These are phyloP conservation scores for Colletotrichum horii DNA, from an alignment of 2,329 filamentous ascomycete genomes.

Conservation along the genomic window DNA sequence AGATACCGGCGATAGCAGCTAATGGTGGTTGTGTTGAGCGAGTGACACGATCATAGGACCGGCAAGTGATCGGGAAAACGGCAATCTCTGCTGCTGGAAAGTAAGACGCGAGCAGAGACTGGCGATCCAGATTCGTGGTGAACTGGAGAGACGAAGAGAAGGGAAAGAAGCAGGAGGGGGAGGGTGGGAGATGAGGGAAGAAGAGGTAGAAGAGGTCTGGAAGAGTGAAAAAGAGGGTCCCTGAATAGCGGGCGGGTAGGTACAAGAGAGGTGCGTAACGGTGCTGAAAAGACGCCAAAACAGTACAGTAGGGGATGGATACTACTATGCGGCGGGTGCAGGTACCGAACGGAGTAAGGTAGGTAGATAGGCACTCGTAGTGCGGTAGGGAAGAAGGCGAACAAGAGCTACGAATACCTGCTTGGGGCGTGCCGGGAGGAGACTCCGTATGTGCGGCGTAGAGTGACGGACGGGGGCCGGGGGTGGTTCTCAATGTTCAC, in stretches of 20 bases:
- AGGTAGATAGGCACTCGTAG: neutral
- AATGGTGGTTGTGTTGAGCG: constrained; percentile 12
- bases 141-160: constrained; percentile 6
- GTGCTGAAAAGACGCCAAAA: neutral
- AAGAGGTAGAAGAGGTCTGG: constrained; percentile 19
- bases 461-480: constrained; percentile 2
- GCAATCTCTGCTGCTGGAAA: constrained; percentile 9
- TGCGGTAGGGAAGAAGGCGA: neutral
- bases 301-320: neutral
- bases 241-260: neutral
- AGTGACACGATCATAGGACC: constrained; percentile 24
- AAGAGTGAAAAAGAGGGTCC: constrained; percentile 8
- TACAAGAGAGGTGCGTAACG: neutral
- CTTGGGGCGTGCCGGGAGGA: neutral
- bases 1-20: constrained; percentile 5
- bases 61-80: constrained; percentile 20
- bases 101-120: constrained; percentile 8
- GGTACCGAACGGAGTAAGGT: neutral
- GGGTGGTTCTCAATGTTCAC: neutral
- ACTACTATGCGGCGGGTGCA: neutral
- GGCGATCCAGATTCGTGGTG: constrained; percentile 19
- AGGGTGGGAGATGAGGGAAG: constrained; percentile 6
- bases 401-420: neutral
- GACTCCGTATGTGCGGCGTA: neutral
- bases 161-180: constrained; percentile 7